Base-by-base conservation (phyloP, 1,284 basidiomycete species). In the Calocybe gambosa region DNA sequence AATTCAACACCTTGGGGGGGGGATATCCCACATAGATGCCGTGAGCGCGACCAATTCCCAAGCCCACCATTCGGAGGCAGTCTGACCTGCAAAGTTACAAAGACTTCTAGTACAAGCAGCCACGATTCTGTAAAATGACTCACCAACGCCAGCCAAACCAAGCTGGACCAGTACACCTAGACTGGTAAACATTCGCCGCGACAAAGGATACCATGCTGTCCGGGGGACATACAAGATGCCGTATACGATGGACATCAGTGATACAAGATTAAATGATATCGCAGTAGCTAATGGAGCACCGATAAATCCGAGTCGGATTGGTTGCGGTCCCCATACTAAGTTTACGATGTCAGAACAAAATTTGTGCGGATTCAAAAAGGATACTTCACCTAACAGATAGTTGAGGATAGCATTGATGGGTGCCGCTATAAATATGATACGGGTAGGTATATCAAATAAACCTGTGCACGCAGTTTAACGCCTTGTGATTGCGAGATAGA, bases 241-340 rank as follows among this genome's bases (percentile, higher is more conserved):
- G 59, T 92, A 94, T 18, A 76, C 47, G 31, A 89, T 61, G 2
- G 82, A 85, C 26, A 80, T 59, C 26, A 86, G 38, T 8, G 82
- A 78, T 49, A 93, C 85, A 23, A 95, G 70, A 64, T 91, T 94
- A 71, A 91, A 91, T 2, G 87, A 89, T 47, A 94, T 74, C 0
- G 87, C 85, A 0, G 90, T 92, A 0, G 94, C 89, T 26, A 97
- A 73, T 0, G 95, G 94, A 3, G 94, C 94, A 5, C 95, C 95
- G 47, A 93, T 81, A 66, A 93, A 99, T 6, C 95, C 95, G 1
- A 98, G 69, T 7, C 88, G 73, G 45, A 93, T 65, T 1, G 78
- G 66, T 33, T 75, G 67, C 0, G 90, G 91, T 2, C 90, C 91
- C 88, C 89, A 93, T 0, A 94, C 89, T 85, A 40, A 15, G n/a